Percentiles rank a stretch among this genome's conserved stretches.
These are phyloP conservation scores for Vanilla planifolia DNA, from an alignment of 106 monocot species.

Conservation along the genomic window DNA sequence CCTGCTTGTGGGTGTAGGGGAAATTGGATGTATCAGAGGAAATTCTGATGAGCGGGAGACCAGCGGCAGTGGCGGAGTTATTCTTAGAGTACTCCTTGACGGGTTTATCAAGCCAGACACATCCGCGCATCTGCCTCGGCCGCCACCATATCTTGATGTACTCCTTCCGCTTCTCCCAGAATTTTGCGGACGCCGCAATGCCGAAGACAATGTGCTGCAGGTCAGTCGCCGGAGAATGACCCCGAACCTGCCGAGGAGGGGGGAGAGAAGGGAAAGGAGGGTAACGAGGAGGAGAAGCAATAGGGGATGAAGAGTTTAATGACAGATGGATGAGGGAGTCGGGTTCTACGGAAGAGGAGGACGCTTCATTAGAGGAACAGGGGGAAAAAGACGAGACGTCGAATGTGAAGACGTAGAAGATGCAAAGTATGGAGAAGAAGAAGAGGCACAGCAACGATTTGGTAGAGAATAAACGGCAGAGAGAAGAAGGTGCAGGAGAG, in stretches of 20 bases:
- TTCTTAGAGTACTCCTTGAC: constrained; percentile 20
- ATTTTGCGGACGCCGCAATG: constrained; percentile 41
- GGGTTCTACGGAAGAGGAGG: constrained; percentile 4
- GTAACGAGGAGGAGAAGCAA: neutral
- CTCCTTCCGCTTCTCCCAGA: constrained; percentile 36
- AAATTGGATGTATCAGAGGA: constrained; percentile 48
- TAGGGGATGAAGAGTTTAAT: neutral
- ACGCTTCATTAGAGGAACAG: constrained; percentile 1
- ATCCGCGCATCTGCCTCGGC: constrained; percentile 1
- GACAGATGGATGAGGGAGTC: neutral
- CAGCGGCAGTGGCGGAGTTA: neutral
- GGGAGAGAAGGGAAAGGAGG: neutral
- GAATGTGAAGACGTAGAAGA: constrained; percentile 36
- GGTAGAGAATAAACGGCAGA: neutral
- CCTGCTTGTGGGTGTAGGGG: constrained; percentile 2
- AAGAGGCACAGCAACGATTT: constrained; percentile 16
- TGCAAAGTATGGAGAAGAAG: constrained; percentile 13
- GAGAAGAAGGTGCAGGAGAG: neutral
- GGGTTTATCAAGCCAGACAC: constrained; percentile 10
- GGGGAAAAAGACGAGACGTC: constrained; percentile 22
- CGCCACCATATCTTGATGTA: constrained; percentile 9
- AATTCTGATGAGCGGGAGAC: constrained; percentile 46
- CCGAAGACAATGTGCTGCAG: constrained; percentile 56
- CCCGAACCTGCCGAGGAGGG: neutral
- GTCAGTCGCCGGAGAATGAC: constrained; percentile 6